Conservation (phyloP, 371 early-diverging fungal species). For the Mucor mucedo region DNA sequence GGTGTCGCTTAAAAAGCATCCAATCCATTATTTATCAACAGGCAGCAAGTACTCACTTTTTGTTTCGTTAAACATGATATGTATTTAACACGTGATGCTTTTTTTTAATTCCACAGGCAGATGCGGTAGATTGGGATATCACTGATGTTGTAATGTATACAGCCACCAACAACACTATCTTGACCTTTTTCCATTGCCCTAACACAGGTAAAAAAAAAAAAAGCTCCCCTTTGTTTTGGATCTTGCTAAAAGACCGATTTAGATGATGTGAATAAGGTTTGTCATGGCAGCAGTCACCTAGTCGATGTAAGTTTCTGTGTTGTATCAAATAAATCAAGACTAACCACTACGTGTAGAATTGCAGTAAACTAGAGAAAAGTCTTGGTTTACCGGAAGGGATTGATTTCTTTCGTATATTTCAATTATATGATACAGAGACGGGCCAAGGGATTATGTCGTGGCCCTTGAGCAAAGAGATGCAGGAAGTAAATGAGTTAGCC, state of each 20-base stretch:
- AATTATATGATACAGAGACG: constrained; percentile 21
- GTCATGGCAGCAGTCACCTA: constrained; percentile 12
- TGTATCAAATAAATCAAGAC: background rate
- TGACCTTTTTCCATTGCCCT: constrained; percentile 58
- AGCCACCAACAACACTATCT: constrained; percentile 55
- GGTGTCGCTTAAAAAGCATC: constrained; percentile 19
- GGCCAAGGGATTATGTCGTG: constrained; percentile 10
- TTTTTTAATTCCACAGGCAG: background rate
- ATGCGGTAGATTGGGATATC: constrained; percentile 40
- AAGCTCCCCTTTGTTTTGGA: no score
- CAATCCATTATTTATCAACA: constrained; percentile 13
- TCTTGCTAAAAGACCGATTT: background rate
- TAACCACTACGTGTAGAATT: background rate
- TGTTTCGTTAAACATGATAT: no score
- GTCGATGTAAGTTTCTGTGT: constrained; percentile 5
- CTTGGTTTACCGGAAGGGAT: no score
- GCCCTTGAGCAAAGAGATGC: background rate
- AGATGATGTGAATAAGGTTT: constrained; percentile 4
- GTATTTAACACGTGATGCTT: constrained; percentile 3
- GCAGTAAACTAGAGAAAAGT: no score
- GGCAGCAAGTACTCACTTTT: background rate
- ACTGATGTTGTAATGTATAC: constrained; percentile 64
- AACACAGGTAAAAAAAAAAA: background rate
- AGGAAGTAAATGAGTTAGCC: background rate
- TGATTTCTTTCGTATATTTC: constrained; percentile 25